A percentile compares a stretch with the other conserved stretches of the same genome.
phyloP scores from a whole-genome alignment of 306 rosid genomes.

The Vachellia collinsii region DNA sequence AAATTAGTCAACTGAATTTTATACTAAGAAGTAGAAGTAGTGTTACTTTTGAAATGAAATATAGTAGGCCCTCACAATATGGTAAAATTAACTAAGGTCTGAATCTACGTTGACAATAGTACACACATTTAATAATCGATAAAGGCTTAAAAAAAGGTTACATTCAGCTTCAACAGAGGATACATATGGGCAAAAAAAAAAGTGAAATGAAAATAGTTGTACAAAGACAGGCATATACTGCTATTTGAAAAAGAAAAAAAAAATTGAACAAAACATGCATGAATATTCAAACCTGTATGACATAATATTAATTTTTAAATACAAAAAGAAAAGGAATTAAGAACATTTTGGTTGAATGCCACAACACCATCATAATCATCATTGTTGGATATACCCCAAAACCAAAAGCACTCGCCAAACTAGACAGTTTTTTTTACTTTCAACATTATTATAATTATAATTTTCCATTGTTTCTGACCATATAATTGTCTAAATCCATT shows the following conservation, averaged over 20 bases:
- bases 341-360: neutral
- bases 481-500: too few relatives aligned
- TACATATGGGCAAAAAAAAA: too few relatives aligned
- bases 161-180: too few relatives aligned
- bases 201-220: neutral
- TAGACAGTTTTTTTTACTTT: neutral
- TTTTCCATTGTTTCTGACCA: slow-evolving; percentile 2
- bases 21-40: too few relatives aligned
- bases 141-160: too few relatives aligned
- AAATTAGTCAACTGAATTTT: too few relatives aligned
- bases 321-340: neutral
- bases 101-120: too few relatives aligned
- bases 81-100: too few relatives aligned
- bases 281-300: neutral
- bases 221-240: neutral
- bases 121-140: too few relatives aligned
- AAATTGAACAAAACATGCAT: neutral
- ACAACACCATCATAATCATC: neutral
- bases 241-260: too few relatives aligned
- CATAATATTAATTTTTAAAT: neutral
- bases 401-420: neutral
- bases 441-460: neutral
- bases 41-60: neutral
- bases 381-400: neutral
- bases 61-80: too few relatives aligned